Evolutionary conservation across 2,329 filamentous ascomycete genomes (phyloP).

Genomic region (Pyrenochaeta sp.): DNA sequence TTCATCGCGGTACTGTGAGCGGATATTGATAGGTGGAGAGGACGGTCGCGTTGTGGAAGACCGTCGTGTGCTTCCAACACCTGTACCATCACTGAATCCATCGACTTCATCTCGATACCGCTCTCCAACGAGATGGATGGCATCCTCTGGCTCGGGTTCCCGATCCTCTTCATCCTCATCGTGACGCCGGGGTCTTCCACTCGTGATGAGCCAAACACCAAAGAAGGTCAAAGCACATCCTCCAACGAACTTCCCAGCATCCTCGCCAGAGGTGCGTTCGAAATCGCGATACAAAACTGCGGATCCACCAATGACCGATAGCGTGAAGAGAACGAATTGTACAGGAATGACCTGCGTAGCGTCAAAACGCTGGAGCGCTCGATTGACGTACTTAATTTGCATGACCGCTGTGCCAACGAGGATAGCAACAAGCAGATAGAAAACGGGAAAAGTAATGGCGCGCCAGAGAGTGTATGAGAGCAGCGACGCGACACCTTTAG

Average conservation of each 20-base stretch:
- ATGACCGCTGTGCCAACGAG: conserved; percentile 87
- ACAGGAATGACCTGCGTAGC: conserved; percentile 98
- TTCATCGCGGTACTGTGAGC: conserved; percentile 21
- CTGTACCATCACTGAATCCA: conserved; percentile 11
- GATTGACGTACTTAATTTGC: conserved; percentile 97
- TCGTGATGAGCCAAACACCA: conserved; percentile 97
- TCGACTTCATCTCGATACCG: conserved; percentile 42
- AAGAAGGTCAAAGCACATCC: conserved; percentile 93
- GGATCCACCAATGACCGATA: conserved; percentile 94
- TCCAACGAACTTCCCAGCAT: conserved; percentile 84
- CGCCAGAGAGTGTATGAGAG: conserved; percentile 89
- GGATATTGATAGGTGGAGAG: conserved; percentile 32
- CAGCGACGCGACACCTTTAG: conserved; percentile 95
- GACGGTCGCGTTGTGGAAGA: conserved; percentile 36
- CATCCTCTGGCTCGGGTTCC: conserved; percentile 51
- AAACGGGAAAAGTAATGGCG: conserved; percentile 89
- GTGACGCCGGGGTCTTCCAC: conserved; percentile 64
- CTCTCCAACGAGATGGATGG: conserved; percentile 54
- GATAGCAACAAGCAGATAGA: conserved; percentile 82
- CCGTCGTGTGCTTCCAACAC: conserved; percentile 19
- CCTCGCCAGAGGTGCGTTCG: conserved; percentile 76
- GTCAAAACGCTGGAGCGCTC: conserved; percentile 87
- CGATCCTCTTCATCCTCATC: conserved; percentile 63
- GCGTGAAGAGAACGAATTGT: conserved; percentile 95
- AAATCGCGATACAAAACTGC: conserved; percentile 95